Conservation (phyloP, 495 filamentous ascomycete genomes). For the Pseudevernia furfuracea region DNA sequence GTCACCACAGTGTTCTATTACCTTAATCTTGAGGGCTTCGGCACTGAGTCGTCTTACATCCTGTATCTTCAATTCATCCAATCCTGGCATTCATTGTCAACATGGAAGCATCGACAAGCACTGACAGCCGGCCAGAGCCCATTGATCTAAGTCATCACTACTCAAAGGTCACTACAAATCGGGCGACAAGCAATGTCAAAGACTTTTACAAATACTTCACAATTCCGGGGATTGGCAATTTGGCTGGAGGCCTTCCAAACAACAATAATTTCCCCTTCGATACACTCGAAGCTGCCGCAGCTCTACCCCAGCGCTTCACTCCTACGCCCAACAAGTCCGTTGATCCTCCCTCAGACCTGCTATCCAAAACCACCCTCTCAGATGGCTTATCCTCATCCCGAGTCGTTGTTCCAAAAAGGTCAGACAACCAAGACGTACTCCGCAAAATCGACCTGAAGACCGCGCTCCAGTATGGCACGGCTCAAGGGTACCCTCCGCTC, state of each 20-base stretch:
- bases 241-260: slow-evolving; percentile 85
- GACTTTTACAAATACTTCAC: slow-evolving; percentile 74
- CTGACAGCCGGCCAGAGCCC: slow-evolving; percentile 38
- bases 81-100: not conserved
- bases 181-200: slow-evolving; percentile 61
- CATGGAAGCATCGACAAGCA: slow-evolving; percentile 7
- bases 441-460: slow-evolving; percentile 71
- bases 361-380: slow-evolving; percentile 28
- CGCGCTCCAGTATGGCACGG: slow-evolving; percentile 78
- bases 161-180: slow-evolving; percentile 56
- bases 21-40: not conserved
- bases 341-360: slow-evolving; percentile 31
- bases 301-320: slow-evolving; percentile 64
- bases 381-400: slow-evolving; percentile 36
- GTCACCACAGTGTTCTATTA: too few relatives aligned
- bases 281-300: slow-evolving; percentile 73
- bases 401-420: slow-evolving; percentile 63
- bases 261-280: slow-evolving; percentile 81
- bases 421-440: slow-evolving; percentile 42
- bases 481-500: slow-evolving; percentile 69
- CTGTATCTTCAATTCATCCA: not conserved
- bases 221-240: slow-evolving; percentile 73
- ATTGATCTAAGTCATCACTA: slow-evolving; percentile 75
- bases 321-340: slow-evolving; percentile 53
- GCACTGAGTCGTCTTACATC: not conserved